Conservation (phyloP, 257 asterid genomes). For the Capsicum chinense region DNA sequence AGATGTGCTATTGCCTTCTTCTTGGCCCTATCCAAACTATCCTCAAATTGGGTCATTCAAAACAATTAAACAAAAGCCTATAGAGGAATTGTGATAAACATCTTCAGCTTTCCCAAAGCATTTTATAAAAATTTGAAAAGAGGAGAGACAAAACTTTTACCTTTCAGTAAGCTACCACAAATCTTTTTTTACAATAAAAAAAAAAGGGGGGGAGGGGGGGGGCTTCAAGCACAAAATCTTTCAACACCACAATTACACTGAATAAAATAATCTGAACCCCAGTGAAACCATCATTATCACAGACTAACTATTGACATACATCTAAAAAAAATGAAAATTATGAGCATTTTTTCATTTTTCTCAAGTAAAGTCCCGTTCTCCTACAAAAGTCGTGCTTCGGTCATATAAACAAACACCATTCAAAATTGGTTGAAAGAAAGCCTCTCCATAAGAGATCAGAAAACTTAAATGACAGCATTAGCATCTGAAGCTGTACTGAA, state of each 20-base stretch:
- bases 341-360: not conserved
- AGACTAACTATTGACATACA: not conserved
- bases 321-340: not conserved
- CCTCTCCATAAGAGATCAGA: not conserved
- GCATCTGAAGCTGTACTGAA: not conserved
- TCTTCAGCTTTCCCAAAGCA: not conserved
- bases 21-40: not conserved
- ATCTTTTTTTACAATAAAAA: no score
- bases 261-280: not conserved
- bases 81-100: not conserved
- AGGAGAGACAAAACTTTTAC: not conserved
- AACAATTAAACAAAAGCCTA: not conserved
- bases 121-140: not conserved
- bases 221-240: not conserved
- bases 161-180: not conserved
- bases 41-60: not conserved
- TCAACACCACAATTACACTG: not conserved
- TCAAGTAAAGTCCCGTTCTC: not conserved
- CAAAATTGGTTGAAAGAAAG: not conserved
- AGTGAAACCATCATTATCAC: constrained; percentile 14
- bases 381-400: not conserved
- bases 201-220: no score
- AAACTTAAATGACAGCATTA: not conserved
- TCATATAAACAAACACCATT: not conserved
- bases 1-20: not conserved